A percentile compares a stretch with the other conserved stretches of the same genome.
These are phyloP conservation scores for Graphiopsis chlorocephala DNA, from an alignment of 2,329 filamentous ascomycete species.

Conservation along the genomic window DNA sequence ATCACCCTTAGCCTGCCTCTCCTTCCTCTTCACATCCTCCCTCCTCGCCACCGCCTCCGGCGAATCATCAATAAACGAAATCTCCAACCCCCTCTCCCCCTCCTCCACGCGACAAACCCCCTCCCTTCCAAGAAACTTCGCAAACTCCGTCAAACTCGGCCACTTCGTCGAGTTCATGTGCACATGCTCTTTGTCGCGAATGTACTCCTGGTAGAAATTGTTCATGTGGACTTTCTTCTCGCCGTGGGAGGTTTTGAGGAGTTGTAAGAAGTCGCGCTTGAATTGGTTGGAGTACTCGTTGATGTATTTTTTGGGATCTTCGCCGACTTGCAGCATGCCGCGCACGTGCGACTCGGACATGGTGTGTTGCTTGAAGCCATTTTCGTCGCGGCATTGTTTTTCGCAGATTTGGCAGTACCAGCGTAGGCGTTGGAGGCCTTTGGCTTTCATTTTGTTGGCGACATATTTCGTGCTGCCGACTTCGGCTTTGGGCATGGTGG, in stretches of 20 bases:
- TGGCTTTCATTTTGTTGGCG: slow-evolving; percentile 84
- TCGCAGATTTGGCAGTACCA: slow-evolving; percentile 89
- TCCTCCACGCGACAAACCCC: slow-evolving; percentile 89
- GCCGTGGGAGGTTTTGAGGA: slow-evolving; percentile 79
- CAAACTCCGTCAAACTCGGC: slow-evolving; percentile 84
- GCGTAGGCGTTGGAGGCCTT: slow-evolving; percentile 73
- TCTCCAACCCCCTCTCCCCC: slow-evolving; percentile 78
- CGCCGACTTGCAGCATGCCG: slow-evolving; percentile 83
- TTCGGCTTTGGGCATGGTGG: slow-evolving; percentile 85
- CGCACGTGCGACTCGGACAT: slow-evolving; percentile 83
- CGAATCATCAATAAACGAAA: slow-evolving; percentile 89
- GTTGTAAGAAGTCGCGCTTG: slow-evolving; percentile 70
- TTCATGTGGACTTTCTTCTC: slow-evolving; percentile 89
- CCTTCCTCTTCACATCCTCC: slow-evolving; percentile 78
- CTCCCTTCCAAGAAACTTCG: slow-evolving; percentile 79
- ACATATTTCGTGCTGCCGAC: slow-evolving; percentile 88
- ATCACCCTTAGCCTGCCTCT: slow-evolving; percentile 84
- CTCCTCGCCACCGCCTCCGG: slow-evolving; percentile 77
- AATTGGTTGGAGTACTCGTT: slow-evolving; percentile 81
- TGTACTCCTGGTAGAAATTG: slow-evolving; percentile 93
- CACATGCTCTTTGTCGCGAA: slow-evolving; percentile 79
- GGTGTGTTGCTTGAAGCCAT: slow-evolving; percentile 81
- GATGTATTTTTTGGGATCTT: slow-evolving; percentile 81
- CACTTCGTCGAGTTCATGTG: slow-evolving; percentile 95
- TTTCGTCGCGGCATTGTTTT: slow-evolving; percentile 75